Base-by-base conservation (phyloP, 2,329 filamentous ascomycete genomes). In the Cladophialophora carrionii region DNA sequence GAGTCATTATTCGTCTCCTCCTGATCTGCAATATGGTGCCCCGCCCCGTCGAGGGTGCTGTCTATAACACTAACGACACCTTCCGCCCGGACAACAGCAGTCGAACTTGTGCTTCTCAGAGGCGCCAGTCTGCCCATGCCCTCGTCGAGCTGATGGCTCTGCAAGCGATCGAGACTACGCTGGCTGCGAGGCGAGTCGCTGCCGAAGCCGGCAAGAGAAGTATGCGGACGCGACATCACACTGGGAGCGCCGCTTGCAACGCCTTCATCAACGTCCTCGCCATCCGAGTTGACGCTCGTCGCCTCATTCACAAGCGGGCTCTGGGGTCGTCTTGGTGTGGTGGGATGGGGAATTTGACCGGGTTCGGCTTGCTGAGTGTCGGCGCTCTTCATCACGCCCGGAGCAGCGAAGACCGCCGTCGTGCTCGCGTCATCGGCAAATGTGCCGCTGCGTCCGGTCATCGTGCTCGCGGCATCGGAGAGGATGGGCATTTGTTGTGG, bases 111-210 rank as follows among this genome's bases (percentile, higher is more conserved):
- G 52, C 64, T 72, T 49, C 70, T 31, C 4, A 72, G 34, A 4
- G 61, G 64, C 14, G 65, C 55, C 56, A 67, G 41, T 24, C 59
- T 59, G 5, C 54, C 64, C 69, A 67, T 69, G n/a, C 63, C 65
- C 32, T 67, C 64, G 43, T 66, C 64, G n/a, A 58, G 66, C 59
- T 67, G 67, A 49, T 68, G 64, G 24, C 68, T 68, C 14, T 62
- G 65, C 22, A 72, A 48, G 10, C 71, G 58, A 32, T 72, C 71
- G 6, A 72, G 41, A 52, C 71, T 72, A 29, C 64, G 61, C 17
- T 68, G 67, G 52, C 68, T 70, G 8, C 62, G 61, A 3, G 70
- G 70, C 8, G 70, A 68, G 48, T 72, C 70, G 41, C 62, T 65
- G 6, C 70, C 69, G n/a, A 48, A 20, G 10, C 17, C 43, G 14